phyloP scores from a whole-genome alignment of 768 basidiomycete species.

The Chalciporus piperatus region DNA sequence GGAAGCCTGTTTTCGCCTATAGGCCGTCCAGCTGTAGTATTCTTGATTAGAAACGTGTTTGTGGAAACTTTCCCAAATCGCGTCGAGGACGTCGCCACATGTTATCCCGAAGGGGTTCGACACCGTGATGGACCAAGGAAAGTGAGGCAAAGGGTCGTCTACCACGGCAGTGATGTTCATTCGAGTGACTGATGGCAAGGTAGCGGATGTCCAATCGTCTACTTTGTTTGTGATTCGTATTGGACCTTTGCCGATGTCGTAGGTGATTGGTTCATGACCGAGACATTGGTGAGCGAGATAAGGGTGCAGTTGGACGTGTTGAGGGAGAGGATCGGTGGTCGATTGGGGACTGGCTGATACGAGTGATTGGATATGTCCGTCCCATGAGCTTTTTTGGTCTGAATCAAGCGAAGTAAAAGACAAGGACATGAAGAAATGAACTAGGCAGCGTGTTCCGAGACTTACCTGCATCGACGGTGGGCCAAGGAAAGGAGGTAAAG shows the following conservation, averaged over 20 bases:
- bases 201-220: conserved; percentile 40
- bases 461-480: neutral
- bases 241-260: conserved; percentile 41
- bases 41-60: conserved; percentile 27
- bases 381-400: neutral
- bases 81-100: conserved; percentile 48
- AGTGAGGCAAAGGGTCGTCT: conserved; percentile 45
- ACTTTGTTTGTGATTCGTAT: conserved; percentile 31
- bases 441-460: neutral
- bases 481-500: neutral
- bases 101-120: conserved; percentile 45
- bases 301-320: conserved; percentile 55
- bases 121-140: conserved; percentile 58
- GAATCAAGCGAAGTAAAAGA: neutral
- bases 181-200: conserved; percentile 55
- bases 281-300: conserved; percentile 46
- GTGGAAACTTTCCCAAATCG: conserved; percentile 44
- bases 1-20: conserved; percentile 32
- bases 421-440: neutral
- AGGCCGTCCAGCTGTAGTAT: conserved; percentile 19
- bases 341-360: neutral
- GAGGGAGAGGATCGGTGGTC: conserved; percentile 25
- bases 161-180: conserved; percentile 55
- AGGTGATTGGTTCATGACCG: conserved; percentile 43
- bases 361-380: neutral